Evolutionary conservation across 768 basidiomycete species (phyloP), one percentile per base, ranked within the genome.

Genomic region (Calocybe cyanea): DNA sequence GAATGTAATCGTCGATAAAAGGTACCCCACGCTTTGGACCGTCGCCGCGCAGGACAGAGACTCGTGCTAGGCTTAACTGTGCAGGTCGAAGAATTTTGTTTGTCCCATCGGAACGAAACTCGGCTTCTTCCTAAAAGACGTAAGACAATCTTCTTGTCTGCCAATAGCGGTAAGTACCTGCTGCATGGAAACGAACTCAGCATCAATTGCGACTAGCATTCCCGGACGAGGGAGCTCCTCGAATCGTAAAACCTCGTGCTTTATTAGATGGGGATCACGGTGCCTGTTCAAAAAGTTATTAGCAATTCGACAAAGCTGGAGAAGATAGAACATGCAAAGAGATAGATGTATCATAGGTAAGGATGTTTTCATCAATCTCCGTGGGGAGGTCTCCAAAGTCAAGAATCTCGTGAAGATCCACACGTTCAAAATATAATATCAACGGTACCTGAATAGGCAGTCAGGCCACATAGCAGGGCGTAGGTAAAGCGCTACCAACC

Each of bases 1-100:
- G 91, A 30, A 98, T 98, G 57, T 99, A 89, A 57, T 99, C 96
- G 55, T 98, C 96, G 54, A 99, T 96, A 66, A 98, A 96, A 2
- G 96, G 95, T 10, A 86, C 61, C 3, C 90, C 90, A 57, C 87
- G 81, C 49, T 81, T 81, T 0, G 73, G 73, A 0, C 92, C 93
- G 56, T 86, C 76, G 2, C 95, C 94, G 9, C 96, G 80, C 36
- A 98, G 64, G 13, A 95, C 94, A 2, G 94, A 97, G 1, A 99
- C 96, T 18, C 96, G 81, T 19, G 96, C 95, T 6, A 99, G 73
- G 45, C 92, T 91, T 57, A 94, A 79, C 41, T 93, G 82, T 4
- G 92, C 87, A 1, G 96, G 96, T 10, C 93, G 80, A 21, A 98
- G 70, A 28, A 97, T 85, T 57, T 90, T 93, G 62, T 90, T 94